phyloP scores from a whole-genome alignment of 164 flowering plant species.

The Magnolia officinalis region DNA sequence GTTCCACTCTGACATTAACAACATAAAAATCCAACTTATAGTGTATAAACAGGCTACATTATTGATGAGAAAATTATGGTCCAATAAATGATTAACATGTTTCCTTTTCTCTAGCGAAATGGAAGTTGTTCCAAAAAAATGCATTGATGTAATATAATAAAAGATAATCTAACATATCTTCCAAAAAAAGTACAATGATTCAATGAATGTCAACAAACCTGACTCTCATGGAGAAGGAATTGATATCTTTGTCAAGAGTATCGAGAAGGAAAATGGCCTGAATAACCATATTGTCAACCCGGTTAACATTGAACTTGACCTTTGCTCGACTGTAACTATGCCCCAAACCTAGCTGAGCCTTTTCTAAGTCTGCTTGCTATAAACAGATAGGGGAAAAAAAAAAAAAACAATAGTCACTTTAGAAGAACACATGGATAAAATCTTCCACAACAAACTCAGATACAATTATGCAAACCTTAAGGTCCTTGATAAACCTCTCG shows the following conservation, averaged over 20 bases:
- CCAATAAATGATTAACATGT: background rate
- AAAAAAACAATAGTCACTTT: no score
- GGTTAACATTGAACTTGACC: constrained; percentile 96
- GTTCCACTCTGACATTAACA: no score
- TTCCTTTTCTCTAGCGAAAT: no score
- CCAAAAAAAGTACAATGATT: background rate
- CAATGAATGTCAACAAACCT: constrained; percentile 52
- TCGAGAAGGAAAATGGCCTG: constrained; percentile 96
- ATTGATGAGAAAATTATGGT: background rate
- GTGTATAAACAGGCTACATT: background rate
- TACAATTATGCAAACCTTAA: constrained; percentile 50
- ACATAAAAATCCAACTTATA: background rate
- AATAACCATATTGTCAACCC: constrained; percentile 97
- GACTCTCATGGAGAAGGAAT: constrained; percentile 96
- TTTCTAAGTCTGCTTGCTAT: constrained; percentile 83
- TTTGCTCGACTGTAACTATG: constrained; percentile 99
- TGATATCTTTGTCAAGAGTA: constrained; percentile 93
- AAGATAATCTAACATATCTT: background rate
- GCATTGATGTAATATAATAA: background rate
- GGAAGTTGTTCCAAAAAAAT: background rate
- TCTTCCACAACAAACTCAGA: no score
- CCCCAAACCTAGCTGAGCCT: constrained; percentile 90
- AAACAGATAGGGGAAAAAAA: background rate
- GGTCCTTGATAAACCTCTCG: constrained; percentile 77
- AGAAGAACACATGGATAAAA: no score